Percentiles rank a stretch among this genome's conserved stretches.
Evolutionary conservation across 2,329 filamentous ascomycete genomes (phyloP).

Genomic region (Aspergillus sp.): DNA sequence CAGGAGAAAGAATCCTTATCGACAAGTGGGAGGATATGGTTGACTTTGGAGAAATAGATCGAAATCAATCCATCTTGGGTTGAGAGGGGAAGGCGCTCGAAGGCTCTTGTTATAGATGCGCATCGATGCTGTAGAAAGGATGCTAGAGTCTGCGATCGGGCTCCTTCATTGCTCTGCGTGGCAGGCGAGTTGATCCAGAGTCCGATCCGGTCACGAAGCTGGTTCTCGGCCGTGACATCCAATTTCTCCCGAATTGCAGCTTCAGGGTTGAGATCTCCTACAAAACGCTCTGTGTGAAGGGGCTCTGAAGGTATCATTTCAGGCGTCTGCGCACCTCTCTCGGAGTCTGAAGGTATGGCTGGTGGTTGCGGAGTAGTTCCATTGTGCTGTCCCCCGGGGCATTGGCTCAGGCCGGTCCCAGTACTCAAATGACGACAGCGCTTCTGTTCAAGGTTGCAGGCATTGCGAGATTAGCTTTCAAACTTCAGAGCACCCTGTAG

Average conservation of each 20-base stretch:
- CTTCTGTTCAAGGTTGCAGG: slow-evolving; percentile 24
- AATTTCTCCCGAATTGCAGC: slow-evolving; percentile 37
- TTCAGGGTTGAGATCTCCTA: slow-evolving; percentile 43
- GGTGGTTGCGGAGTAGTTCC: neutral
- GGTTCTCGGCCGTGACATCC: slow-evolving; percentile 22
- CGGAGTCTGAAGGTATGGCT: neutral
- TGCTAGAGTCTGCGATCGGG: slow-evolving; percentile 8
- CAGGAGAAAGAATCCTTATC: slow-evolving; percentile 27
- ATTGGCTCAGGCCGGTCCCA: neutral
- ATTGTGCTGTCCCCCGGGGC: neutral
- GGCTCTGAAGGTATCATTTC: slow-evolving; percentile 9
- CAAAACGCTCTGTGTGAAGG: slow-evolving; percentile 32
- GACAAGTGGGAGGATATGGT: slow-evolving; percentile 39
- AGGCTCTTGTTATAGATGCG: slow-evolving; percentile 26
- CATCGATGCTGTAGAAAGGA: slow-evolving; percentile 25
- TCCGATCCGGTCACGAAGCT: slow-evolving; percentile 30
- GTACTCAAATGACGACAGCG: slow-evolving; percentile 30
- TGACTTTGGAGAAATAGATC: slow-evolving; percentile 39
- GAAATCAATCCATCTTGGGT: slow-evolving; percentile 33
- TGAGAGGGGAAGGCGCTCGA: slow-evolving; percentile 30
- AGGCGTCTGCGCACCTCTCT: neutral
- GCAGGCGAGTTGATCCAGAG: slow-evolving; percentile 32
- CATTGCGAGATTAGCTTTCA: neutral
- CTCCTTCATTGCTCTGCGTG: slow-evolving; percentile 9
- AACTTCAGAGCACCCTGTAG: too few relatives aligned